Evolutionary conservation across 768 basidiomycete species (phyloP), one percentile per base, ranked within the genome.

Genomic region (Calocybe indica): DNA sequence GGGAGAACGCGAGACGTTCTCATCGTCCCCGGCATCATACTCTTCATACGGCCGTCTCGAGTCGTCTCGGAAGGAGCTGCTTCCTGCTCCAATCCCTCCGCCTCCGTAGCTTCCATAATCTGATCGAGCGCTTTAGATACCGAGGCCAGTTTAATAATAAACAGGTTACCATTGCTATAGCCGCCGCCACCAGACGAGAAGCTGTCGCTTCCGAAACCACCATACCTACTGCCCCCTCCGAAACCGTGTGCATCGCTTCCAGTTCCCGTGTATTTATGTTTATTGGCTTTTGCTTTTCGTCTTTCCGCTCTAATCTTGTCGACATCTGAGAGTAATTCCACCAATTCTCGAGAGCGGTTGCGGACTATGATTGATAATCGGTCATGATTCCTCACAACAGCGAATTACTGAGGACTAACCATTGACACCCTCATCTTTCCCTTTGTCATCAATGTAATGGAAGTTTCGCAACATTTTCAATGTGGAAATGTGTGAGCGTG

Each of bases 391-490:
- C 11, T 10, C 9, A 22, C 14, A 29, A 29, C 13, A 28, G 39
- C 12, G 22, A 34, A 30, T 5, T 44, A 33, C 7, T 22, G 31
- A 6, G 10, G 12, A 31, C 12, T 52, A 69, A 92, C 94, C 92
- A 58, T 99, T 99, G 57, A 96, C 78, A 5, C 96, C 96, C 65
- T 99, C 92, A 60, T 99, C 96, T 64, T 99, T 98, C 42, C 92
- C 93, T 70, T 95, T 95, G 53, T 98, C 95, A 55, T 99, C 96
- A 47, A 97, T 90, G 64, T 97, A 97, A 62, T 98, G 95, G 70
- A 99, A 99, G 59, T 86, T 96, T 48, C 93, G 74, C 8, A 98
- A 79, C 91, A 98, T 97, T 71, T 98, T 98, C 57, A 99, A 77
- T 13, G 94, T 95, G 28, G 92, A 87, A 28, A 97, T 73, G 64